Evolutionary conservation across 495 filamentous ascomycete genomes (phyloP).

Genomic region (Podospora didyma): DNA sequence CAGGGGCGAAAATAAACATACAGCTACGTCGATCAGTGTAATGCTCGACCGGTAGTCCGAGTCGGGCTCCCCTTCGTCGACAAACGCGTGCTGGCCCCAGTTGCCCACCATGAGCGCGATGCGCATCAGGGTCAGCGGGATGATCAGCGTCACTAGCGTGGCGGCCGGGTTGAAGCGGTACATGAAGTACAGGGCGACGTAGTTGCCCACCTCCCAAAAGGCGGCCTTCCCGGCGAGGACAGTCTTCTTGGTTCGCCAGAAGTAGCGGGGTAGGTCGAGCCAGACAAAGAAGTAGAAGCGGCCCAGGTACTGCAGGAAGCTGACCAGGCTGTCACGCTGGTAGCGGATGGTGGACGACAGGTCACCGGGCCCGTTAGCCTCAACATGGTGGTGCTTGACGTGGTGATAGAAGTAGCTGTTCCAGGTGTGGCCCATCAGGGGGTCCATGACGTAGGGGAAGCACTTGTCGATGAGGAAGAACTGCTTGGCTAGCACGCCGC

Average conservation of each 20-base stretch:
- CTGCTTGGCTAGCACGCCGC: constrained; percentile 56
- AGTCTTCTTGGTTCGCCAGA: constrained; percentile 52
- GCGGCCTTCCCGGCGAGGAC: constrained; percentile 47
- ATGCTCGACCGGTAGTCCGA: constrained; percentile 71
- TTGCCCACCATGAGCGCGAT: constrained; percentile 75
- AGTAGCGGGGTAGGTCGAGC: constrained; percentile 73
- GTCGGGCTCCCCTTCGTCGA: constrained; percentile 63
- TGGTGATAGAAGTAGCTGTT: constrained; percentile 83
- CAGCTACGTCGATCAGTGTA: constrained; percentile 67
- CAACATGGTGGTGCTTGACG: constrained; percentile 80
- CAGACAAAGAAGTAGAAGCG: constrained; percentile 70
- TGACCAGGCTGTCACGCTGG: constrained; percentile 60
- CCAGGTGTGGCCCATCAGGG: constrained; percentile 78
- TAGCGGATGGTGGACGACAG: constrained; percentile 72
- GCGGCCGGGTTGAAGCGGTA: constrained; percentile 45
- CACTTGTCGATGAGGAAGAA: constrained; percentile 51
- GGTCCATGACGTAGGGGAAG: constrained; percentile 72
- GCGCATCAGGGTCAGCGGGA: constrained; percentile 58
- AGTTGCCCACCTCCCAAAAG: constrained; percentile 55
- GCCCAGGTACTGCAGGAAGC: constrained; percentile 65
- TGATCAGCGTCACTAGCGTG: constrained; percentile 52
- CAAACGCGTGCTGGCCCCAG: constrained; percentile 74
- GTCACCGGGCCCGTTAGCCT: constrained; percentile 74
- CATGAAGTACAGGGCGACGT: constrained; percentile 41
- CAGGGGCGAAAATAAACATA: constrained; percentile 33